phyloP scores from a whole-genome alignment of 192 early-diverging fungal species.

The Mortierella alpina region DNA sequence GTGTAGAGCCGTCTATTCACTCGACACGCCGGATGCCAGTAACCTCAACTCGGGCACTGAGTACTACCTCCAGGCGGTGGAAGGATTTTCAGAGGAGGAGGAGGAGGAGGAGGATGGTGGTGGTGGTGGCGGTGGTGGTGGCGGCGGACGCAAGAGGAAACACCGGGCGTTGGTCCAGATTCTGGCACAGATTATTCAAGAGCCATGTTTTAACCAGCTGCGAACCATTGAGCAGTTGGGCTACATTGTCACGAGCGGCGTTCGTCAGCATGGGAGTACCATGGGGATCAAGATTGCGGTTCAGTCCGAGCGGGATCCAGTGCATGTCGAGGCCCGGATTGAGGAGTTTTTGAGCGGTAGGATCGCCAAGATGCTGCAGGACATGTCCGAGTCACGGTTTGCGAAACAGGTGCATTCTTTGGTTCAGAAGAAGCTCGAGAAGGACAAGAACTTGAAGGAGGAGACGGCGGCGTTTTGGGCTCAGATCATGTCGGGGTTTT shows the following conservation, averaged over 20 bases:
- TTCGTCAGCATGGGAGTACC: conserved; percentile 63
- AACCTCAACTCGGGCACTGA: conserved; percentile 91
- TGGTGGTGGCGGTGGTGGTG: too few species aligned
- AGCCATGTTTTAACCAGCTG: conserved; percentile 91
- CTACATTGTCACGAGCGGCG: conserved; percentile 69
- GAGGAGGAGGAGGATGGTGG: not conserved
- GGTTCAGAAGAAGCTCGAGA: conserved; percentile 72
- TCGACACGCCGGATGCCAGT: conserved; percentile 66
- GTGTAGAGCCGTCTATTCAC: conserved; percentile 45
- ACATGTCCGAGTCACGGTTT: conserved; percentile 76
- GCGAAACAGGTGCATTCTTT: conserved; percentile 73
- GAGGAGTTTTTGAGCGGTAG: conserved; percentile 69
- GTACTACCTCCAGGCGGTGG: conserved; percentile 76
- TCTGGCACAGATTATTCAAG: conserved; percentile 79
- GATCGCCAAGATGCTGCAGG: conserved; percentile 39
- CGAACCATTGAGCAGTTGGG: conserved; percentile 88
- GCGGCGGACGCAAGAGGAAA: not conserved
- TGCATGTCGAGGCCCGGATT: conserved; percentile 80
- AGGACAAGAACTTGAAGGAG: conserved; percentile 80
- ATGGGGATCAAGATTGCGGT: conserved; percentile 79
- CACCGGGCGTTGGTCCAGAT: conserved; percentile 63
- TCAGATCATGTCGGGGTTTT: conserved; percentile 75
- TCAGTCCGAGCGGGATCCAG: conserved; percentile 85
- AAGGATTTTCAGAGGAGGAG: not conserved
- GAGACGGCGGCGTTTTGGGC: conserved; percentile 76